Evolutionary conservation across 495 filamentous ascomycete species (phyloP).

Genomic region (Penicillium silybi): DNA sequence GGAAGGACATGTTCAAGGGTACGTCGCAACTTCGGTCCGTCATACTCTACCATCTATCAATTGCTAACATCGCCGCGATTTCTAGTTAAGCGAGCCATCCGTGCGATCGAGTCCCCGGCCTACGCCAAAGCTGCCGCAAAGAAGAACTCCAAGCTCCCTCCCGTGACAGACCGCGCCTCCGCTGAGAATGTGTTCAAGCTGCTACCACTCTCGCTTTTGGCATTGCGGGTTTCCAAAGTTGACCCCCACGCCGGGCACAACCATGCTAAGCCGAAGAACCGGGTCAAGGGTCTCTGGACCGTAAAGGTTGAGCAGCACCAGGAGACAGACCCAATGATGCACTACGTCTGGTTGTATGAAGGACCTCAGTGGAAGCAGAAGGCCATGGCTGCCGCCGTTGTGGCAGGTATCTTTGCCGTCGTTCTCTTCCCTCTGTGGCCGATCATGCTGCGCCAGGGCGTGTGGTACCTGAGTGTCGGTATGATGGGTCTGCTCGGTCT

Average conservation of each 20-base stretch:
- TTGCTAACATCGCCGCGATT: constrained; percentile 1
- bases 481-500: constrained; percentile 87
- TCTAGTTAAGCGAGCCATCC: constrained; percentile 92
- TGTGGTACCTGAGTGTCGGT: constrained; percentile 96
- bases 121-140: constrained; percentile 76
- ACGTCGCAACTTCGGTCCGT: neutral
- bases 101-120: constrained; percentile 82
- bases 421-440: constrained; percentile 98
- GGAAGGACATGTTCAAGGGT: constrained; percentile 99
- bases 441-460: constrained; percentile 80
- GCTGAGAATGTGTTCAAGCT: constrained; percentile 94
- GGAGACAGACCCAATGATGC: constrained; percentile 81
- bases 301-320: constrained; percentile 97
- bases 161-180: constrained; percentile 77
- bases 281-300: constrained; percentile 92
- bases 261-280: constrained; percentile 76
- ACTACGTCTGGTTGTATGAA: constrained; percentile 97
- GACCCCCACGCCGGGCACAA: constrained; percentile 71
- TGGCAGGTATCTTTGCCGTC: constrained; percentile 76
- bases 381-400: constrained; percentile 77
- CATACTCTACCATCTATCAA: neutral
- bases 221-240: constrained; percentile 81
- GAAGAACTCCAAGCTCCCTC: constrained; percentile 86
- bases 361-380: constrained; percentile 91
- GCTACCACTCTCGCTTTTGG: constrained; percentile 91